Percentiles rank a stretch among this genome's conserved stretches.
phyloP scores from a whole-genome alignment of 2,329 filamentous ascomycete genomes.

The Alternaria brassicicola region DNA sequence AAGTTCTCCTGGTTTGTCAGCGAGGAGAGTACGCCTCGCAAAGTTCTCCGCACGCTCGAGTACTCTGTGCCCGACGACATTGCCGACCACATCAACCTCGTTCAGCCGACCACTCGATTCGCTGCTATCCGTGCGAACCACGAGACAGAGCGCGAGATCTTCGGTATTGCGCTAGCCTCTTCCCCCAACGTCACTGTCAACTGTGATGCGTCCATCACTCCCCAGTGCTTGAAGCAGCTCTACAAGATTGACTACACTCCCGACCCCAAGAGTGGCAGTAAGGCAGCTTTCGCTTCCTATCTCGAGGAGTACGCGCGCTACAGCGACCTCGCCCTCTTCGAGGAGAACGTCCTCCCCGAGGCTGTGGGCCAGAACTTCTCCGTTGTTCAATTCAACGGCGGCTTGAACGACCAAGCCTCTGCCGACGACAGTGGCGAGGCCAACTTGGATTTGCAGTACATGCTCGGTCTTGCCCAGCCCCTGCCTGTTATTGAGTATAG shows the following conservation, averaged over 20 bases:
- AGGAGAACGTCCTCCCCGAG: constrained; percentile 46
- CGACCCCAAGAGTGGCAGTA: constrained; percentile 54
- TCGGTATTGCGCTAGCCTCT: constrained; percentile 22
- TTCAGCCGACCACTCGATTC: constrained; percentile 61
- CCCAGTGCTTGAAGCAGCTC: constrained; percentile 55
- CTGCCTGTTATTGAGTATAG: constrained; percentile 63
- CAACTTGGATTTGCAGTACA: constrained; percentile 67
- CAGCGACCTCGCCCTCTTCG: constrained; percentile 53
- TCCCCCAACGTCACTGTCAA: constrained; percentile 22
- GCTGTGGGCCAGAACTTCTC: constrained; percentile 54
- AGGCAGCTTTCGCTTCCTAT: constrained; percentile 59
- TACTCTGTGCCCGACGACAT: constrained; percentile 52
- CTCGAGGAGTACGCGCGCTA: constrained; percentile 59
- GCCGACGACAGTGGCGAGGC: constrained; percentile 56
- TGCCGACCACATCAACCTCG: constrained; percentile 51
- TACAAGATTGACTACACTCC: constrained; percentile 59
- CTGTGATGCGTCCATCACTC: constrained; percentile 48
- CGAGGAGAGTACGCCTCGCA: constrained; percentile 44
- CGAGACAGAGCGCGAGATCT: constrained; percentile 26
- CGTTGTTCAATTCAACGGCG: constrained; percentile 39
- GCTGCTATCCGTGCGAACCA: constrained; percentile 40
- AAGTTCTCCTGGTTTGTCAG: constrained; percentile 54
- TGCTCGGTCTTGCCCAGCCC: constrained; percentile 60
- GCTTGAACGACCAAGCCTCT: constrained; percentile 31
- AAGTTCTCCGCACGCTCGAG: constrained; percentile 53